A percentile compares a stretch with the other conserved stretches of the same genome.
Conservation (phyloP, 1,139 yeast species). For the Yamadazyma sp. region DNA sequence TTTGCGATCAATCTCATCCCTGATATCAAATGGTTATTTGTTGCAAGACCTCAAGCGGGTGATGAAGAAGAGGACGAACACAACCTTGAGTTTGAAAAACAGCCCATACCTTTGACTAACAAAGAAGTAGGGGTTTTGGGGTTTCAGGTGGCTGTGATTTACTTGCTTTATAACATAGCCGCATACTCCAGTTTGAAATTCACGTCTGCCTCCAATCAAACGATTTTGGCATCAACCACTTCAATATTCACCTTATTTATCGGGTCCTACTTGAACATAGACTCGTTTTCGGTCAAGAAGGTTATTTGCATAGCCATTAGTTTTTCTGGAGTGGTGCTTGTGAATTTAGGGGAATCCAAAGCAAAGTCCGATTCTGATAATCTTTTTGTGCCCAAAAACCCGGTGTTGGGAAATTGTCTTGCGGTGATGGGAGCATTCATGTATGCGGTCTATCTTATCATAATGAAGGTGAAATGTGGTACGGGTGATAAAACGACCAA, state of each 20-base stretch:
- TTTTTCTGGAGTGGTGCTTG: slow-evolving; percentile 47
- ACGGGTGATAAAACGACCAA: slow-evolving; percentile 43
- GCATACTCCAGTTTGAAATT: slow-evolving; percentile 44
- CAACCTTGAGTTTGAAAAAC: slow-evolving; percentile 3
- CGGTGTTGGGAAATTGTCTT: slow-evolving; percentile 44
- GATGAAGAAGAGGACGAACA: not conserved
- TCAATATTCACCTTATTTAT: slow-evolving; percentile 51
- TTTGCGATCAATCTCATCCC: slow-evolving; percentile 47
- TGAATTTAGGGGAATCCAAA: slow-evolving; percentile 33
- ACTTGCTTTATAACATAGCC: slow-evolving; percentile 39
- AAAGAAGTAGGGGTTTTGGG: slow-evolving; percentile 38
- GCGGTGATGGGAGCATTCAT: slow-evolving; percentile 49
- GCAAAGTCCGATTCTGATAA: slow-evolving; percentile 16
- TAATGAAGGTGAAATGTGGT: slow-evolving; percentile 47
- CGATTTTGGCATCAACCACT: slow-evolving; percentile 52
- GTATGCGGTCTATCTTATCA: slow-evolving; percentile 46
- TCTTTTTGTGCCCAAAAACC: slow-evolving; percentile 37
- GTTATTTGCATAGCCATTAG: slow-evolving; percentile 45
- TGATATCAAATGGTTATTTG: slow-evolving; percentile 19
- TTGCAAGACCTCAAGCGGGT: not conserved
- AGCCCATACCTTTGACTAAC: slow-evolving; percentile 22
- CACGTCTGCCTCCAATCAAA: slow-evolving; percentile 55
- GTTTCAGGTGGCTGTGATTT: slow-evolving; percentile 39
- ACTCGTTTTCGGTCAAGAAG: slow-evolving; percentile 43
- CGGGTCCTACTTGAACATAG: slow-evolving; percentile 41